These are phyloP conservation scores for Ascochyta rabiei DNA, from an alignment of 2,329 filamentous ascomycete species.

Conservation along the genomic window DNA sequence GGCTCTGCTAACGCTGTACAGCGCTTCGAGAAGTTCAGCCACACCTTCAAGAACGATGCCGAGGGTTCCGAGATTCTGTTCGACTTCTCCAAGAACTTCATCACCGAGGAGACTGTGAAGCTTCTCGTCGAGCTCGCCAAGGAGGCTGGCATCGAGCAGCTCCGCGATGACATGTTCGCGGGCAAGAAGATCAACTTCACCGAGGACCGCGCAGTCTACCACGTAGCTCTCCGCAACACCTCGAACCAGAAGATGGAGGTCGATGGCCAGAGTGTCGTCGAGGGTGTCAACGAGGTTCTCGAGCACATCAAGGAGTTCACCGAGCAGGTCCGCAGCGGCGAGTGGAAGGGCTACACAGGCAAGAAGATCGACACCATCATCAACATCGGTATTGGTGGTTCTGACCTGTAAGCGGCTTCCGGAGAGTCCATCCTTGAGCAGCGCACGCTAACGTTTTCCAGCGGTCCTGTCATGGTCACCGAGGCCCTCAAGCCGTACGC, in stretches of 20 bases:
- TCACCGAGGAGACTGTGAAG: slow-evolving; percentile 88
- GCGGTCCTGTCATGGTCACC: slow-evolving; percentile 97
- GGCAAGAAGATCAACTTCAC: slow-evolving; percentile 99
- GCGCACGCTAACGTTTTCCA: slow-evolving; percentile 33
- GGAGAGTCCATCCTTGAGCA: neutral
- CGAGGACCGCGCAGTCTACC: slow-evolving; percentile 93
- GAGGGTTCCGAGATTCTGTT: slow-evolving; percentile 89
- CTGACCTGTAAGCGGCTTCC: slow-evolving; percentile 78
- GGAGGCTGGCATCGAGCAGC: slow-evolving; percentile 88
- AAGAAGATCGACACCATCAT: slow-evolving; percentile 97
- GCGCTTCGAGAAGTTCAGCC: slow-evolving; percentile 89
- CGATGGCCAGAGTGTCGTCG: slow-evolving; percentile 90
- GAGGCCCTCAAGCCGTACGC: slow-evolving; percentile 97
- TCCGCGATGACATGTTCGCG: slow-evolving; percentile 95
- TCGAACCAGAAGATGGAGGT: slow-evolving; percentile 81
- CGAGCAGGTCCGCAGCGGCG: slow-evolving; percentile 88
- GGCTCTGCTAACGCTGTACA: slow-evolving; percentile 43
- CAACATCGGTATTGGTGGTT: slow-evolving; percentile 98
- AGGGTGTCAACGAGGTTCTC: slow-evolving; percentile 88
- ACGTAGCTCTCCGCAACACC: slow-evolving; percentile 90
- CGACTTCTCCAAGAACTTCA: slow-evolving; percentile 99
- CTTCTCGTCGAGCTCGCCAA: slow-evolving; percentile 88
- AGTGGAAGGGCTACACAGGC: slow-evolving; percentile 96
- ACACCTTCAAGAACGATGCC: slow-evolving; percentile 78
- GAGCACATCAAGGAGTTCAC: slow-evolving; percentile 99